phyloP scores from a whole-genome alignment of 345 rosid genomes.

The Pelargonium nanum region DNA sequence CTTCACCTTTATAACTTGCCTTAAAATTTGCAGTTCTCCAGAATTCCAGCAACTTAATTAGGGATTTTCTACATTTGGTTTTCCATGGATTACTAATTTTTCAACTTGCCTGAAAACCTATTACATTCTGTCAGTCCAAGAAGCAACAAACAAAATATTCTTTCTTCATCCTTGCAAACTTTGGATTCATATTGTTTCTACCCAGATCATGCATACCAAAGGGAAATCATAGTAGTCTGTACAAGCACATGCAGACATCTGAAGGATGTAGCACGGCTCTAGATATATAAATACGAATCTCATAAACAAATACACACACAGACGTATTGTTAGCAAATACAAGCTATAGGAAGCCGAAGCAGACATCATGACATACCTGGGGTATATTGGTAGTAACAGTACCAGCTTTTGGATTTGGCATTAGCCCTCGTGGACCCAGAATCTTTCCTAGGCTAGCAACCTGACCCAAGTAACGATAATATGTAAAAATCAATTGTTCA shows the following conservation, averaged over 20 bases:
- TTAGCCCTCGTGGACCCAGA: conserved; percentile 96
- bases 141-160: neutral
- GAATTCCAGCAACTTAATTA: no score
- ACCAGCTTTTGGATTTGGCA: conserved; percentile 99
- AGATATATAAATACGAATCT: neutral
- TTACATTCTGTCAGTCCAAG: neutral
- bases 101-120: neutral
- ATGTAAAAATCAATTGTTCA: neutral
- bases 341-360: neutral
- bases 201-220: no score
- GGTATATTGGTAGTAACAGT: conserved; percentile 82
- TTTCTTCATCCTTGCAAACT: neutral
- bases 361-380: conserved; percentile 38
- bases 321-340: no score
- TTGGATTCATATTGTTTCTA: no score
- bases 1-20: no score
- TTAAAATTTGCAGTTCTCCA: no score
- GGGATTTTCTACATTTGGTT: no score
- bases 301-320: no score
- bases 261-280: neutral
- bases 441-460: conserved; percentile 94
- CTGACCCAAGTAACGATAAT: conserved; percentile 28
- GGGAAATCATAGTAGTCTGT: no score
- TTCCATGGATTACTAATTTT: no score
- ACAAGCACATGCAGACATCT: no score